phyloP scores from a whole-genome alignment of 116 monocot genomes.

The Cymodocea nodosa region DNA sequence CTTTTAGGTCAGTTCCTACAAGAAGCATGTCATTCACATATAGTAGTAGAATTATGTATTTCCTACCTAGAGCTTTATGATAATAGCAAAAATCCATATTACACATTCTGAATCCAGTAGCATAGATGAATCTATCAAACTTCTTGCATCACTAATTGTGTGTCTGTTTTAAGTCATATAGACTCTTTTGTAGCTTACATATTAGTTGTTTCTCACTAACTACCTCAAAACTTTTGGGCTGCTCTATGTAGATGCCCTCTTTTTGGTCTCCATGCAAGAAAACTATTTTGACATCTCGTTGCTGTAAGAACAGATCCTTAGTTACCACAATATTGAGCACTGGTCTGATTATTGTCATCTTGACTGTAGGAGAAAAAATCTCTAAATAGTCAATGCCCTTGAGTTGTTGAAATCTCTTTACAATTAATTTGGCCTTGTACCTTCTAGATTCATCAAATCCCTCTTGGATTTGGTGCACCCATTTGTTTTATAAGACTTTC shows the following conservation, averaged over 20 bases:
- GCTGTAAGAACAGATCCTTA: background rate
- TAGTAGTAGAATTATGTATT: background rate
- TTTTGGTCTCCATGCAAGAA: background rate
- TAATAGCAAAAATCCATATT: background rate
- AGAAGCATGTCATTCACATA: no score
- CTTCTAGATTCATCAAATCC: background rate
- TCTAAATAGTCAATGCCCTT: background rate
- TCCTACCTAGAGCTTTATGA: background rate
- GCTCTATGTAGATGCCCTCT: background rate
- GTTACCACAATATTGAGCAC: background rate
- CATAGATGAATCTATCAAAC: background rate
- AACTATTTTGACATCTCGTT: slow-evolving; percentile 1
- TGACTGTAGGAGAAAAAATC: background rate
- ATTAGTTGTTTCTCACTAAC: background rate
- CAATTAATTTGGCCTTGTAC: background rate
- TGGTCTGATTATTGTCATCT: background rate
- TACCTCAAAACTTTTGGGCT: background rate
- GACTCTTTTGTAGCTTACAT: background rate
- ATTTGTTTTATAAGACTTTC: background rate
- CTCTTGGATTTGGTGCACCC: background rate
- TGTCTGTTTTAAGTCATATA: background rate
- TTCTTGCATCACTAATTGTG: slow-evolving; percentile 4
- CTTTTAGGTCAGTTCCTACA: no score
- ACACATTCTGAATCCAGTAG: background rate
- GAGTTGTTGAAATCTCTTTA: background rate